phyloP scores from a whole-genome alignment of 345 rosid genomes.

The Gossypium stocksii region DNA sequence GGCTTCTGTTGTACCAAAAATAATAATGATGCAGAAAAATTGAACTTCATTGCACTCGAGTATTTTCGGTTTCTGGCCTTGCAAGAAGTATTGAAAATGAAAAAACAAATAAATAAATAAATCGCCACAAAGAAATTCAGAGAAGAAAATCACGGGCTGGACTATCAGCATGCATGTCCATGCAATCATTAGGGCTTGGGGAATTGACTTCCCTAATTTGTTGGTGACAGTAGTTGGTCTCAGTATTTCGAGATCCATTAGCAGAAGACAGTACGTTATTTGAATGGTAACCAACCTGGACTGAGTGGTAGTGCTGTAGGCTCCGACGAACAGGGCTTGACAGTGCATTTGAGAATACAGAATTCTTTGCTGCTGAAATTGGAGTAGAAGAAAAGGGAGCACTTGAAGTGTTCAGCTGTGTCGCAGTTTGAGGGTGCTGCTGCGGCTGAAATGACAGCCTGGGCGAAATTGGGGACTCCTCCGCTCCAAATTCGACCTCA shows the following conservation, averaged over 20 bases:
- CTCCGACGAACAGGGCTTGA: slow-evolving; percentile 70
- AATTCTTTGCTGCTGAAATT: slow-evolving; percentile 29
- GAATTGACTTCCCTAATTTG: slow-evolving; percentile 14
- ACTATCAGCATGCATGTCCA: slow-evolving; percentile 55
- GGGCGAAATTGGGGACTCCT: slow-evolving; percentile 52
- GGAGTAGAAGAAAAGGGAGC: slow-evolving; percentile 38
- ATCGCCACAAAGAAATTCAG: no score
- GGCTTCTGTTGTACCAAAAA: no score
- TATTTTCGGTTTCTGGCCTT: no score
- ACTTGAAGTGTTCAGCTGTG: slow-evolving; percentile 23
- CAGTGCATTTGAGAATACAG: slow-evolving; percentile 48
- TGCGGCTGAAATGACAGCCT: slow-evolving; percentile 37
- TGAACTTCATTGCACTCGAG: no score
- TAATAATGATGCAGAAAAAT: no score
- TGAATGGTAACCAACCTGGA: slow-evolving; percentile 28
- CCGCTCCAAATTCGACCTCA: slow-evolving; percentile 66
- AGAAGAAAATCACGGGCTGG: slow-evolving; percentile 29
- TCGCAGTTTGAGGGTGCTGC: slow-evolving; percentile 29
- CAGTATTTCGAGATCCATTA: neutral
- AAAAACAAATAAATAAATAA: no score
- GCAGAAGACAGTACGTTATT: slow-evolving; percentile 7
- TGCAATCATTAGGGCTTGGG: slow-evolving; percentile 30
- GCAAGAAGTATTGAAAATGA: no score
- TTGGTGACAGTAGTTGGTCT: slow-evolving; percentile 1
- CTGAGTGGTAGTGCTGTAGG: slow-evolving; percentile 56